phyloP scores from a whole-genome alignment of 768 basidiomycete genomes.

The Wakefieldia striispora region DNA sequence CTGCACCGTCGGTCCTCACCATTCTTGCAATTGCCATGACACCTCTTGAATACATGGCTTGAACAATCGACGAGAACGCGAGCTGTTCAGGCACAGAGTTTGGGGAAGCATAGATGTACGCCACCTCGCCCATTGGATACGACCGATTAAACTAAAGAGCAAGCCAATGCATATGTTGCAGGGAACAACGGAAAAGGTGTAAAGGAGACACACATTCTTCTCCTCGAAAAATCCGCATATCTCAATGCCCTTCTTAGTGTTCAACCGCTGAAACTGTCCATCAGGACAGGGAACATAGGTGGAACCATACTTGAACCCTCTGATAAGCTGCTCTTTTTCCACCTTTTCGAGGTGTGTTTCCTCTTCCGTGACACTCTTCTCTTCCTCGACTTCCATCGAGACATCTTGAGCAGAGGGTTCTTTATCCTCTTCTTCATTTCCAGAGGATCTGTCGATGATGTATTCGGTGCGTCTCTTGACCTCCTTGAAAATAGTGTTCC shows the following conservation, averaged over 20 bases:
- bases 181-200: not conserved
- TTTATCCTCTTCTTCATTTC: slow-evolving; percentile 23
- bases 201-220: slow-evolving; percentile 50
- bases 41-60: slow-evolving; percentile 68
- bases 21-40: slow-evolving; percentile 80
- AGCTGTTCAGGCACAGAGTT: slow-evolving; percentile 68
- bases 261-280: slow-evolving; percentile 72
- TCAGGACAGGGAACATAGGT: slow-evolving; percentile 86
- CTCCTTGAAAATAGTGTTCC: slow-evolving; percentile 36
- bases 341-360: slow-evolving; percentile 50
- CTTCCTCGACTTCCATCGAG: slow-evolving; percentile 27
- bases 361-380: slow-evolving; percentile 33
- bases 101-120: slow-evolving; percentile 81
- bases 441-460: slow-evolving; percentile 46
- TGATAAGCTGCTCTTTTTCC: slow-evolving; percentile 75
- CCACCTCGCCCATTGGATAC: slow-evolving; percentile 77
- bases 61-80: slow-evolving; percentile 81
- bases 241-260: slow-evolving; percentile 83
- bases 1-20: slow-evolving; percentile 68
- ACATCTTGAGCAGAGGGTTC: slow-evolving; percentile 18
- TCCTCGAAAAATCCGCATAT: slow-evolving; percentile 79
- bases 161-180: not conserved
- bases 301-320: slow-evolving; percentile 87
- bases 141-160: slow-evolving; percentile 73
- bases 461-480: slow-evolving; percentile 53